Evolutionary conservation across 441 rosid genomes (phyloP), one percentile per base, ranked within the genome.

Genomic region (Manihot esculenta): DNA sequence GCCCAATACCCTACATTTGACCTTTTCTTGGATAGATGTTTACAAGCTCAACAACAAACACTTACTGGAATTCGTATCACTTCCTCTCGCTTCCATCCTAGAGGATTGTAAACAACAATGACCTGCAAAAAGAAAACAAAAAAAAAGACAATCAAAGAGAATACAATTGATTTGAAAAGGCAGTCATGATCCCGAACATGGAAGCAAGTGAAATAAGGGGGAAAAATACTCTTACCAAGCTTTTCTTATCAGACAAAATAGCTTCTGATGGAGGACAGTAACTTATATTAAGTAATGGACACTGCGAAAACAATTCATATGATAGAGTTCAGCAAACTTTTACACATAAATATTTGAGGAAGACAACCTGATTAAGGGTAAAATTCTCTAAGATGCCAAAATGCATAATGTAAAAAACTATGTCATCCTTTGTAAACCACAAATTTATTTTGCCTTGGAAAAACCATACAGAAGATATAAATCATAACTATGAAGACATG

Each of bases 41-140:
- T 65, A 33, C 30, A 38, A 42, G 66, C 26, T 72, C 21, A 68
- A 38, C 30, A 35, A 53, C 51, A 68, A 68, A 62, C 60, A 80
- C 95, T 89, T 77, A 94, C 99, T 10, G 97, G 99, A 81, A 94
- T 81, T 71, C 88, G 88, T 75, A 94, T 80, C 48, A 88, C 81
- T 81, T 92, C 94, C 68, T 84, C 89, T 81, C 99, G 87, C 77
- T 89, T 88, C 99, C 99, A 92, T 78, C 97, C 99, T 49, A 94
- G 87, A 60, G 99, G 79, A 77, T 94, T 94, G 82, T 94, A 94
- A 66, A 80, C 86, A 77, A 92, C 83, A 59, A 90, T 80, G 49
- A 84, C 75, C 99, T 94, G 76, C 74, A 57, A 65, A 41, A 69
- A 66, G 62, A 66, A 78, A 53, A 75, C 74, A 57, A 65, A 41